Evolutionary conservation across 2,329 filamentous ascomycete genomes (phyloP).

Genomic region (Ophiostoma pallidulum): DNA sequence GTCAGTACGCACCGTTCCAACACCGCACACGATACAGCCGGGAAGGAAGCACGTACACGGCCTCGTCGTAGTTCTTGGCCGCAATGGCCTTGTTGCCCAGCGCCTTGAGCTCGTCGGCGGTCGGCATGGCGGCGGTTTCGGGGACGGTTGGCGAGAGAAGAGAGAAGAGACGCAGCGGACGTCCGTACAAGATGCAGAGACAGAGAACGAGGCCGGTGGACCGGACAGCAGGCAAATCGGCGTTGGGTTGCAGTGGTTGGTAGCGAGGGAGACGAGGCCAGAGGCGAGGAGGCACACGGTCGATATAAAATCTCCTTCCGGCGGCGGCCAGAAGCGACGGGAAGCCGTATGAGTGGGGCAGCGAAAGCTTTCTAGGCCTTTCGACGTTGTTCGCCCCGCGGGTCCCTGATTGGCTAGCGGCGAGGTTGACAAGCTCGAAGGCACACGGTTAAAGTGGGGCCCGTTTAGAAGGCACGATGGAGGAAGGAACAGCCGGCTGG

Average conservation of each 20-base stretch:
- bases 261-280: neutral
- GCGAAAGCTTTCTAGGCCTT: conserved; percentile 19
- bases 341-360: conserved; percentile 8
- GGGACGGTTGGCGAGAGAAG: neutral
- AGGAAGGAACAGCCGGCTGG: too few relatives aligned
- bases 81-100: conserved; percentile 98
- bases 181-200: neutral
- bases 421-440: neutral
- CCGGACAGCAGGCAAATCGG: too few relatives aligned
- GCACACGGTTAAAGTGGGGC: neutral
- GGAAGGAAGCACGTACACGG: conserved; percentile 60
- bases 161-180: neutral
- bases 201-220: too few relatives aligned
- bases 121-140: conserved; percentile 35
- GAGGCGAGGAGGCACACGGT: neutral
- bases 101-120: conserved; percentile 78
- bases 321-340: neutral
- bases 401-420: conserved; percentile 12
- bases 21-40: neutral
- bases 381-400: conserved; percentile 15
- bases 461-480: neutral
- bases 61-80: conserved; percentile 92
- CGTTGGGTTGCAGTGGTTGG: too few relatives aligned
- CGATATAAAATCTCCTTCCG: conserved; percentile 1
- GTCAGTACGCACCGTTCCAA: too few relatives aligned